Evolutionary conservation across 352 stramenopile genomes (phyloP), one percentile per base, ranked within the genome.

Genomic region (Phytophthora gonapodyides): DNA sequence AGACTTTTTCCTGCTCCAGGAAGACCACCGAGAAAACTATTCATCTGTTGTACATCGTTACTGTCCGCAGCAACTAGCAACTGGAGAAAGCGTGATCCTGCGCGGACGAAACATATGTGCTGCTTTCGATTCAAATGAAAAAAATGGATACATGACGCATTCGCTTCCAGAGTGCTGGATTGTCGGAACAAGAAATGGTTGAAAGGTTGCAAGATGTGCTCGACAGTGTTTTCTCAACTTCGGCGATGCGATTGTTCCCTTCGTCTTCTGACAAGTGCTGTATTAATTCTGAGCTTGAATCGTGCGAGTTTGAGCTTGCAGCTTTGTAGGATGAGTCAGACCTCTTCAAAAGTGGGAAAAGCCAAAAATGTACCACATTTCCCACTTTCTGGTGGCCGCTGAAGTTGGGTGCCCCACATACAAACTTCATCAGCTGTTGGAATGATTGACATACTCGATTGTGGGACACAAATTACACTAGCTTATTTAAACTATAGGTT

Each of bases 111-210:
- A 5, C 45, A 48, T 30, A 54, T 49, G 52, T 57, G 53, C 33
- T 61, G 53, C 13, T 61, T 61, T 6, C 11, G 6, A 31, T 61
- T 61, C 5, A 54, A 12, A 43, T 53, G 53, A 41, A 54, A 61
- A 43, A 54, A 61, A 35, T 31, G 7, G 53, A 61, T n/a, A 61
- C 53, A 31, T 61, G 15, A 34, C 12, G 50, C 50, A 91, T 47
- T 47, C 0, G 17, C 19, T 6, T 33, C 19, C 6, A 17, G 3
- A 17, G 17, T 34, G 45, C 42, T 40, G 16, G 31, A 41, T 53
- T 53, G n/a, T 53, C 45, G 27, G 45, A 53, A 34, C 41, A 47
- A 3, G 8, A 15, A 34, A 47, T 45, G 7, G 10, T 15, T 5
- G 41, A 34, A 33, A n/a, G 16, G 12, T 42, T 30, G 16, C 27